phyloP scores from a whole-genome alignment of 345 rosid genomes.

The rapeseed (Brassica napus) region DNA sequence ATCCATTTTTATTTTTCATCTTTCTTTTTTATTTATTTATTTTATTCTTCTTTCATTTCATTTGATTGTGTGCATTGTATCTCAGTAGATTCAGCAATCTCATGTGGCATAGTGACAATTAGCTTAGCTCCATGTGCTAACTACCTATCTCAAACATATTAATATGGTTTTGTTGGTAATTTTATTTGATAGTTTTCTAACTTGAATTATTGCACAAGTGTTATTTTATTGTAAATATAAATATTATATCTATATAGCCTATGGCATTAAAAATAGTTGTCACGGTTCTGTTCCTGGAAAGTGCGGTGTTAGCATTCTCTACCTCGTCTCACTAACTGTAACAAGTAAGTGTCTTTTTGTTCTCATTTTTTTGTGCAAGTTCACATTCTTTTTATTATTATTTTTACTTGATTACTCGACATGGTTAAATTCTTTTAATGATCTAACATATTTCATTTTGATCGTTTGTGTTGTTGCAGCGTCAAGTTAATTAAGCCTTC shows the following conservation, averaged over 20 bases:
- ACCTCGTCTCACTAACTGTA: constrained; percentile 59
- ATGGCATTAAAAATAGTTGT: too few relatives aligned
- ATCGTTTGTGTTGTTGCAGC: constrained; percentile 29
- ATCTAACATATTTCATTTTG: not conserved
- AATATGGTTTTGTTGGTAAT: too few relatives aligned
- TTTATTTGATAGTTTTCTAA: too few relatives aligned
- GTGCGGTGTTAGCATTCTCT: constrained; percentile 55
- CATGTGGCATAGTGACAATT: constrained; percentile 43
- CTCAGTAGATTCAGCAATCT: constrained; percentile 39
- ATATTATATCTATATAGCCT: too few relatives aligned
- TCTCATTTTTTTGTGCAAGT: not conserved
- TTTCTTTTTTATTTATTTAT: too few relatives aligned
- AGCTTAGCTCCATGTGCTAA: constrained; percentile 34
- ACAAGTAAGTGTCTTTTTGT: constrained; percentile 30
- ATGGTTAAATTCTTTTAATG: not conserved
- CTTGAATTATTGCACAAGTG: too few relatives aligned
- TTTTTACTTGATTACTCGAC: not conserved
- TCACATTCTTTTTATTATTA: not conserved
- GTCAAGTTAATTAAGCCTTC: too few relatives aligned
- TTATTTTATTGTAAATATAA: too few relatives aligned
- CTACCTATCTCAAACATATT: constrained; percentile 29
- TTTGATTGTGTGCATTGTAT: too few relatives aligned
- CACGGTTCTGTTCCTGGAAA: not conserved
- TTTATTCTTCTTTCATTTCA: too few relatives aligned
- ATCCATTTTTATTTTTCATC: too few relatives aligned